These are phyloP conservation scores for Sparassis latifolia DNA, from an alignment of 1,284 basidiomycete genomes.

Conservation along the genomic window DNA sequence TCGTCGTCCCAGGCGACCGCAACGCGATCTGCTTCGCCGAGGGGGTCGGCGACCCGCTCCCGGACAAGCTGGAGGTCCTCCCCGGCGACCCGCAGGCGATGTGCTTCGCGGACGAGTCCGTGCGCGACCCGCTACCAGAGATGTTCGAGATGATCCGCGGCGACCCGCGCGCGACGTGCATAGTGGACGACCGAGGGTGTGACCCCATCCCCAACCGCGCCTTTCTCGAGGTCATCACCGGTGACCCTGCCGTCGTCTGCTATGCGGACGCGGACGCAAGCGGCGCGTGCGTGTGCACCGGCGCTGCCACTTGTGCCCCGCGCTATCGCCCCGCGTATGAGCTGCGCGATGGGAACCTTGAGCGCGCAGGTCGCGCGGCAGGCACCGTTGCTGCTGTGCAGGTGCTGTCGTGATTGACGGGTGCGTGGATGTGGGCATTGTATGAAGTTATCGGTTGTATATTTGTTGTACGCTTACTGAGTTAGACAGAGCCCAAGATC, in stretches of 20 bases:
- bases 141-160: constrained; percentile 2
- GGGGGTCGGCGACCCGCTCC: background rate
- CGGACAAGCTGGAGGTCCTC: background rate
- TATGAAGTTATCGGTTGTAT: too few species aligned
- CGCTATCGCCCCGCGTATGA: constrained; percentile 76
- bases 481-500: too few species aligned
- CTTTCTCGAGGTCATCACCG: constrained; percentile 2
- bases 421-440: too few species aligned
- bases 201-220: constrained; percentile 14
- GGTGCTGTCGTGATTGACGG: too few species aligned
- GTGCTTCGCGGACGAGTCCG: constrained; percentile 5
- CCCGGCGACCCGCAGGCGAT: constrained; percentile 3
- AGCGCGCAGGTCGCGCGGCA: constrained; percentile 43
- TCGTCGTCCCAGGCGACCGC: background rate
- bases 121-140: constrained; percentile 3
- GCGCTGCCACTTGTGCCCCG: constrained; percentile 6
- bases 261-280: constrained; percentile 9
- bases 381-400: too few species aligned
- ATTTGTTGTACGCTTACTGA: too few species aligned
- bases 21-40: background rate
- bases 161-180: background rate
- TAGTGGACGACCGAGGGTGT: constrained; percentile 2
- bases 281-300: too few species aligned
- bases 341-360: constrained; percentile 68
- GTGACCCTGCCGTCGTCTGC: constrained; percentile 6